Conservation (phyloP, 306 rosid genomes). For the Acacia confusa region DNA sequence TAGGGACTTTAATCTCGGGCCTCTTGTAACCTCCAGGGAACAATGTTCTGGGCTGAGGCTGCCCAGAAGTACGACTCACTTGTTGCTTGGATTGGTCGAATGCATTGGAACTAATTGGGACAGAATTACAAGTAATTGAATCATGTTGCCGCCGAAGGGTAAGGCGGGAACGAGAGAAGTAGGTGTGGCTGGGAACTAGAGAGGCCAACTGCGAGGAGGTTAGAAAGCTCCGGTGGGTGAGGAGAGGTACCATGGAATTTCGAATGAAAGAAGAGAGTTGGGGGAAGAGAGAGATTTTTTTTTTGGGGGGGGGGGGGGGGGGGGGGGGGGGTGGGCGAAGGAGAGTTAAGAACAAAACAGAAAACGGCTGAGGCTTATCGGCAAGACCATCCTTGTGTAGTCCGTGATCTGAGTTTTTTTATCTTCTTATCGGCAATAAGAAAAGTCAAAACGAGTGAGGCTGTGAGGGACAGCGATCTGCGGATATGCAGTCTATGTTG, state of each 20-base stretch:
- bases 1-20: conserved; percentile 70
- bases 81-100: conserved; percentile 30
- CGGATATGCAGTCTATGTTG: neutral
- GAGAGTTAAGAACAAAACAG: neutral
- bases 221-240: conserved; percentile 34
- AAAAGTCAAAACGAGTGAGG: neutral
- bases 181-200: conserved; percentile 24
- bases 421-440: neutral
- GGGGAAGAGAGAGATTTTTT: neutral
- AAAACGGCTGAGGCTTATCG: neutral
- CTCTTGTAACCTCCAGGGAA: conserved; percentile 93
- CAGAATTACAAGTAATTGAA: conserved; percentile 33
- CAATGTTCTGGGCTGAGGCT: conserved; percentile 51
- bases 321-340: neutral
- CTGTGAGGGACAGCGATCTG: neutral
- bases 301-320: too few relatives aligned
- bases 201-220: conserved; percentile 30
- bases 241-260: conserved; percentile 50
- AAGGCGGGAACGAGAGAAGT: conserved; percentile 37
- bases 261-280: neutral
- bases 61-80: conserved; percentile 29
- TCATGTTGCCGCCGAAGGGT: conserved; percentile 33
- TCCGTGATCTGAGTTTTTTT: neutral
- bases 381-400: neutral
- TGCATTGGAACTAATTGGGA: conserved; percentile 46